These are phyloP conservation scores for Suillus paluster DNA, from an alignment of 768 basidiomycete species.

Conservation along the genomic window DNA sequence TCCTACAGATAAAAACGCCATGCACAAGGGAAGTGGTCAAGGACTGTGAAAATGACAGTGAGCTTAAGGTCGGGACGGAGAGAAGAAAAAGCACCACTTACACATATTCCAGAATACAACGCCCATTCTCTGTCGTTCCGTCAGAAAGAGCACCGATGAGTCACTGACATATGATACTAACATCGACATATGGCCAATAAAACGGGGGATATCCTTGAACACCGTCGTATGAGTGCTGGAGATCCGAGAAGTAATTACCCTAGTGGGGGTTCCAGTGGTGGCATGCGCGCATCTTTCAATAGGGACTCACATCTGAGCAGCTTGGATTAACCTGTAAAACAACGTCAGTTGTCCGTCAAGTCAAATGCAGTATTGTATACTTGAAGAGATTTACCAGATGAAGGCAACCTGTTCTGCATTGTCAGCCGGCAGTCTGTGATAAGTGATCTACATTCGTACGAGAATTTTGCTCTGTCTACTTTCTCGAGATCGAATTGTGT, in stretches of 20 bases:
- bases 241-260: neutral
- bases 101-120: neutral
- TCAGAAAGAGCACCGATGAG: neutral
- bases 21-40: conserved; percentile 1
- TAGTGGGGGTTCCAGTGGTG: neutral
- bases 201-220: neutral
- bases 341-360: neutral
- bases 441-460: neutral
- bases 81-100: neutral
- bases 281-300: neutral
- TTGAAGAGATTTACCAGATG: neutral
- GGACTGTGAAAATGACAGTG: neutral
- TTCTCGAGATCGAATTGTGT: neutral
- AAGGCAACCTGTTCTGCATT: neutral
- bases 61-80: neutral
- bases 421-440: neutral
- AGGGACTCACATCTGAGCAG: neutral
- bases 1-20: neutral
- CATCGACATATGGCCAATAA: neutral
- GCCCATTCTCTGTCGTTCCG: neutral
- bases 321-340: neutral
- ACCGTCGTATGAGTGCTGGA: neutral
- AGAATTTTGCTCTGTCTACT: neutral
- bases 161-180: neutral
- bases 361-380: neutral